phyloP scores from a whole-genome alignment of 129 eudicot species.

The Artemisia annua region DNA sequence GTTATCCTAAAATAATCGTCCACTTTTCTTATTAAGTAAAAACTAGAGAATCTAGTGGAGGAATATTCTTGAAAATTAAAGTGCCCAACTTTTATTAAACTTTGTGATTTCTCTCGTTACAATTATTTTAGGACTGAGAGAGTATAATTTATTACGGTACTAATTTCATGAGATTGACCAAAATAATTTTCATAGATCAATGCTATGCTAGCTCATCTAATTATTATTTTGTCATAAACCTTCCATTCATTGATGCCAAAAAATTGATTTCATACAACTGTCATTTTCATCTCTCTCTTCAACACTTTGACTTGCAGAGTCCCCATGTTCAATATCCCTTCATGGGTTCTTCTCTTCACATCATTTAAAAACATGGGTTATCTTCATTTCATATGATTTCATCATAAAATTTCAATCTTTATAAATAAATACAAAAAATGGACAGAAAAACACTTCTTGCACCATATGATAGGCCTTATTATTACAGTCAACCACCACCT shows the following conservation, averaged over 20 bases:
- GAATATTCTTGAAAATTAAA: no score
- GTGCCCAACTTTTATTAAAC: no score
- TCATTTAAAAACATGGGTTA: slow-evolving; percentile 37
- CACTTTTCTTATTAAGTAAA: no score
- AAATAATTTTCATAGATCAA: neutral
- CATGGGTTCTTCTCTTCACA: slow-evolving; percentile 23
- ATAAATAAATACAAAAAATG: slow-evolving; percentile 23
- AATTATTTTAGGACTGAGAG: no score
- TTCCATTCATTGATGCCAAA: slow-evolving; percentile 21
- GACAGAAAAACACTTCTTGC: slow-evolving; percentile 33
- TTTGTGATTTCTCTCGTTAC: no score
- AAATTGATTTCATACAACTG: slow-evolving; percentile 33
- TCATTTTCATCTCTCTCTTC: slow-evolving; percentile 36
- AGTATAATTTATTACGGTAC: neutral
- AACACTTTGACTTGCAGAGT: slow-evolving; percentile 51
- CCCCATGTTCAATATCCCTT: slow-evolving; percentile 28
- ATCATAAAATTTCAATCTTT: slow-evolving; percentile 32
- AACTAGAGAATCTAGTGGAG: no score
- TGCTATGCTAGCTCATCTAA: slow-evolving; percentile 23
- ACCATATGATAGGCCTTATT: slow-evolving; percentile 43
- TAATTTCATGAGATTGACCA: slow-evolving; percentile 4
- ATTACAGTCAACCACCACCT: slow-evolving; percentile 44
- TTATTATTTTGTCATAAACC: slow-evolving; percentile 20
- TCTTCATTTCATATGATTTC: slow-evolving; percentile 22
- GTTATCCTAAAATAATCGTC: no score